phyloP scores from a whole-genome alignment of 768 basidiomycete species.

The Neoboletus subvelutipes region DNA sequence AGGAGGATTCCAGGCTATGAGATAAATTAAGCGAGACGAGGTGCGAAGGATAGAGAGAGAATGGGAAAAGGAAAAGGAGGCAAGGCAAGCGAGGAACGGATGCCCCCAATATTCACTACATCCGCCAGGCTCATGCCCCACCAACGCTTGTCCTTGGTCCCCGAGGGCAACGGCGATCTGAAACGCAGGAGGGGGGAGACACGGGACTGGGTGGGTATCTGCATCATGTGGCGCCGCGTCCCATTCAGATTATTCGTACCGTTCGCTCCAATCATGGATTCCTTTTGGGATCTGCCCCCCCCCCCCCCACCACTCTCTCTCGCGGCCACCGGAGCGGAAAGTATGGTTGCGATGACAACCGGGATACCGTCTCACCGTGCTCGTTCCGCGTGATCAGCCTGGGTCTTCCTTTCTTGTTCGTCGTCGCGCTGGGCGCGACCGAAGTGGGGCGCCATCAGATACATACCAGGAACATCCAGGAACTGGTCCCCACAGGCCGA shows the following conservation, averaged over 20 bases:
- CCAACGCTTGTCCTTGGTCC: no score
- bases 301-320: not conserved
- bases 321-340: conserved; percentile 11
- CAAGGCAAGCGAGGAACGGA: not conserved
- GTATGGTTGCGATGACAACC: conserved; percentile 31
- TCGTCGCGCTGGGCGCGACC: not conserved
- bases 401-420: conserved; percentile 13
- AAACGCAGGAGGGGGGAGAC: conserved; percentile 2
- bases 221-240: not conserved
- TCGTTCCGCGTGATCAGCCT: conserved; percentile 34
- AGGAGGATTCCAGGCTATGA: not conserved
- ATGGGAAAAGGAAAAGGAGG: not conserved
- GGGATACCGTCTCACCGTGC: conserved; percentile 25
- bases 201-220: not conserved
- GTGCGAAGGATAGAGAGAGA: not conserved
- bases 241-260: not conserved
- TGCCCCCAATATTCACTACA: not conserved
- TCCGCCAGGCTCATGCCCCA: not conserved
- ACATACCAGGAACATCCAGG: conserved; percentile 4
- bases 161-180: conserved; percentile 3
- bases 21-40: not conserved
- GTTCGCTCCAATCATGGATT: not conserved
- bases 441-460: conserved; percentile 1
- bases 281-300: not conserved
- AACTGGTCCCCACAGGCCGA: not conserved